phyloP scores from a whole-genome alignment of 495 filamentous ascomycete genomes.

The Neohortaea acidophila region DNA sequence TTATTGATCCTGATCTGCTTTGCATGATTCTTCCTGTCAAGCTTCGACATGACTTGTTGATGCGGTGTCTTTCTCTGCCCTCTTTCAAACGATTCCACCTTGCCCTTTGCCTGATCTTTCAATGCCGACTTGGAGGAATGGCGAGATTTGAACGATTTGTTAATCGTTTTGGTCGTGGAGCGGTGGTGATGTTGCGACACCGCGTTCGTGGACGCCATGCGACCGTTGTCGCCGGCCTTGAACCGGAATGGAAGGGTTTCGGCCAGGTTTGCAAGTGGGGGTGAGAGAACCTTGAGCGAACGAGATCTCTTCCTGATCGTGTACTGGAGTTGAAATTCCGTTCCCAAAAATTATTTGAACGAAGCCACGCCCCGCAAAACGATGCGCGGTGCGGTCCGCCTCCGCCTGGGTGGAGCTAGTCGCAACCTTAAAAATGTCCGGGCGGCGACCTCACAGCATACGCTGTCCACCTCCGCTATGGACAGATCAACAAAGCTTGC shows the following conservation, averaged over 20 bases:
- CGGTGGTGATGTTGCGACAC: conserved; percentile 49
- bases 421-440: too few relatives aligned
- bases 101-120: conserved; percentile 69
- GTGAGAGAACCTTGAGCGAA: not conserved
- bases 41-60: conserved; percentile 92
- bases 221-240: conserved; percentile 58
- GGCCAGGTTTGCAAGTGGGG: too few relatives aligned
- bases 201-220: conserved; percentile 40
- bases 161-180: conserved; percentile 66
- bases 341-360: too few relatives aligned
- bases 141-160: conserved; percentile 83
- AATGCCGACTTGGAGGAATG: conserved; percentile 78
- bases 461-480: too few relatives aligned
- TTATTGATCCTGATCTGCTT: conserved; percentile 72
- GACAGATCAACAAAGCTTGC: too few relatives aligned
- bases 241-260: conserved; percentile 70
- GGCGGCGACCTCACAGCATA: too few relatives aligned
- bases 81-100: conserved; percentile 41
- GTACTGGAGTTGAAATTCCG: too few relatives aligned
- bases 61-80: conserved; percentile 72
- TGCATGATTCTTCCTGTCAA: conserved; percentile 84
- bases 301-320: too few relatives aligned
- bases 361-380: too few relatives aligned
- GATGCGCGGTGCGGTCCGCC: too few relatives aligned
- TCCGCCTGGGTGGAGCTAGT: too few relatives aligned